Evolutionary conservation across 352 stramenopile genomes (phyloP), one percentile per base, ranked within the genome.

Genomic region (Globisporangium yorkense): DNA sequence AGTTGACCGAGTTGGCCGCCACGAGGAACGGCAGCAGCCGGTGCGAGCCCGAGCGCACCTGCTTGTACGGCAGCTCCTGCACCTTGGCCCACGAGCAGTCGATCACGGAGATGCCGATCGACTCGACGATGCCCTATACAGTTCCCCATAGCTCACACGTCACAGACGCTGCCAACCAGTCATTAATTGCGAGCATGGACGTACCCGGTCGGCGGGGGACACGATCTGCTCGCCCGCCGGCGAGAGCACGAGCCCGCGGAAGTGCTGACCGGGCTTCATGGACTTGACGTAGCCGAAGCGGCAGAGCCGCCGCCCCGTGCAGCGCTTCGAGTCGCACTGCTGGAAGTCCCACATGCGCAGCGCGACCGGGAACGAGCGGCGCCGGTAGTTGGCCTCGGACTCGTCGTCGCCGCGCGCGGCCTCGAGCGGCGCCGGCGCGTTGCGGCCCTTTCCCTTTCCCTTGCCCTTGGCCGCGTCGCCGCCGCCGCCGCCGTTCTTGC

Each of bases 1-100:
- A 99, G 80, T 99, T 99, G 27, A 99, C 97, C 31, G 92, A 94
- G 70, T 99, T 99, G 3, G 97, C 97, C 0, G 97, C 97, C 29
- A 99, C 94, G 24, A 99, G 80, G 65, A 98, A 99, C 18, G 97
- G 97, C 31, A 99, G 75, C 24, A 99, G 73, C 21, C 97, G 94
- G 71, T 99, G 96, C 65, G 97, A 79, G 27, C 94, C 92, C 16
- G 87, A 90, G 47, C 91, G 87, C 71, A 99, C 87, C 68, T 98
- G 88, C 43, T 89, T 77, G 68, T 98, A 98, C 13, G 96, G 96
- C 46, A 99, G 87, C 68, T 98, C 96, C 62, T 97, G 85, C 21
- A 99, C 75, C 52, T 96, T 84, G 39, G 94, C 95, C 97, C 97
- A 99, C n/a, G 92, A 98, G 72, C 97, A 99, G 71, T 99, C 96